These are phyloP conservation scores for Candida ulmi DNA, from an alignment of 805 yeast species.

Conservation along the genomic window DNA sequence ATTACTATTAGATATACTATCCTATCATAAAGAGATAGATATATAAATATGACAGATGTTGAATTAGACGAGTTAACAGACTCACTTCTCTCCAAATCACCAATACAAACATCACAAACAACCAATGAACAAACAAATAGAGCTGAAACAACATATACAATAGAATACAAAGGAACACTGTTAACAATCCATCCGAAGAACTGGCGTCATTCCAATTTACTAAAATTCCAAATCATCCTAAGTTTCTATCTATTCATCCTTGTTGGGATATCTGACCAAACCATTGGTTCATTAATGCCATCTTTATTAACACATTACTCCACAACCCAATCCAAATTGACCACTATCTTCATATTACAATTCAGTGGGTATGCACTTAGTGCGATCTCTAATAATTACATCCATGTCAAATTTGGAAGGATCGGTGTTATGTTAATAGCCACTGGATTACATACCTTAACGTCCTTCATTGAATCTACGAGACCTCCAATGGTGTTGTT, in stretches of 20 bases:
- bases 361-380: slow-evolving; percentile 50
- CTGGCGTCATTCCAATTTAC: slow-evolving; percentile 27
- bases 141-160: background rate
- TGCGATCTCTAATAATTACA: slow-evolving; percentile 41
- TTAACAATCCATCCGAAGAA: slow-evolving; percentile 9
- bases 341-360: slow-evolving; percentile 46
- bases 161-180: slow-evolving; percentile 1
- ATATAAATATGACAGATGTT: background rate
- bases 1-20: no score
- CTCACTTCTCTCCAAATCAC: background rate
- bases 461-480: background rate
- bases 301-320: slow-evolving; percentile 40
- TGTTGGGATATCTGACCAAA: slow-evolving; percentile 55
- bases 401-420: slow-evolving; percentile 42
- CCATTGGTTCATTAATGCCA: slow-evolving; percentile 56
- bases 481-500: slow-evolving; percentile 20
- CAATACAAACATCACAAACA: background rate
- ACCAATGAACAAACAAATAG: no score
- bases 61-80: background rate
- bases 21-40: no score
- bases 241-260: slow-evolving; percentile 36
- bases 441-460: background rate
- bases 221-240: slow-evolving; percentile 39
- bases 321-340: slow-evolving; percentile 41
- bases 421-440: slow-evolving; percentile 33